Base-by-base conservation (phyloP, 2,329 filamentous ascomycete species). In the Chaetoscypha palmicola region DNA sequence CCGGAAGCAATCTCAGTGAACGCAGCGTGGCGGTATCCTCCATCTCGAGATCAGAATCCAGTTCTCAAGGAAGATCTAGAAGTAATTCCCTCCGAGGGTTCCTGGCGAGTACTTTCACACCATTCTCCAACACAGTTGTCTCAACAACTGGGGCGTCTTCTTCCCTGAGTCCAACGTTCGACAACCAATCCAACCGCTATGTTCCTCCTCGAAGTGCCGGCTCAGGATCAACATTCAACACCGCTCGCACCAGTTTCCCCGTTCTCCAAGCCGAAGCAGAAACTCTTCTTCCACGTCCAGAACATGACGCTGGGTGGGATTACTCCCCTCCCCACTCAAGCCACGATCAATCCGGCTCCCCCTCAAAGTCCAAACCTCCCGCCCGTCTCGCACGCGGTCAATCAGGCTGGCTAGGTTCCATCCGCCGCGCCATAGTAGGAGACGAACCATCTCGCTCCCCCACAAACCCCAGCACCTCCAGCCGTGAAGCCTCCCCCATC, bases 371-470 rank as follows among this genome's bases (percentile, higher is more conserved):
- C 10, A 80, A 77, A 57, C 66, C 70, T 4, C 24, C 34, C 3
- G 36, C 23, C 1, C 33, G 19, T 11, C 54, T 3, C 44, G 49
- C 16, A 38, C 41, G 49, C 8, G 37, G 50, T 30, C 47, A 49
- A 43, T 46, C 47, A 19, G 52, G 32, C 64, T 86, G 82, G 79
- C 67, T 89, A 9, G 83, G 83, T 17, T 85, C 78, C 37, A 62
- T 89, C 16, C 72, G 77, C 4, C 46, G 51, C 36, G 61, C 55
- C 1, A 59, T 62, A 22, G 48, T 32, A n/a, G 32, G 42, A 3
- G 41, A 47, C 1, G 36, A 32, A 16, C 24, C 22, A 5, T 40
- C 23, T 7, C n/a, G n/a, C n/a, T 43, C 36, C 16, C 42, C 47
- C 11, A 22, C 12, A 4, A 34, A 19, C 9, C 34, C 35, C 12